Percentiles rank a stretch among this genome's conserved stretches.
These are phyloP conservation scores for Spirogloea muscicola DNA, from an alignment of 139 green algal genomes.

Conservation along the genomic window DNA sequence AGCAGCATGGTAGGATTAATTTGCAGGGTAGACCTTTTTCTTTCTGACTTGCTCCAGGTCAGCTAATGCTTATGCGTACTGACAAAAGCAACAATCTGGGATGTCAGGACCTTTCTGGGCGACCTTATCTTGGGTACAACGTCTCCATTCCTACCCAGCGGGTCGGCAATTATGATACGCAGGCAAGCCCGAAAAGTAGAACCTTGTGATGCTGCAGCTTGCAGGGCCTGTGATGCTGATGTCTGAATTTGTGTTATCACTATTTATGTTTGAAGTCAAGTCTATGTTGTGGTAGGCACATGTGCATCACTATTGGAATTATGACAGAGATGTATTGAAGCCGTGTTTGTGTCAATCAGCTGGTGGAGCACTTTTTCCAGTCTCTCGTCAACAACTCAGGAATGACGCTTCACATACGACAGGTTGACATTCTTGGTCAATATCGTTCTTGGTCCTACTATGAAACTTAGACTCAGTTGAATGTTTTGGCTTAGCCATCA, in stretches of 20 bases:
- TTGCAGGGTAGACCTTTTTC: too few species aligned
- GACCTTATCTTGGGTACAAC: conserved; percentile 79
- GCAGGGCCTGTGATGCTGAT: background rate
- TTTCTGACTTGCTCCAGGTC: too few species aligned
- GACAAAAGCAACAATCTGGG: too few species aligned
- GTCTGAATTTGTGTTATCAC: background rate
- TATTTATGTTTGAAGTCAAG: background rate
- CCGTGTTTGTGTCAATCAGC: conserved; percentile 53
- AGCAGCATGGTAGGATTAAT: too few species aligned
- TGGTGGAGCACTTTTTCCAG: conserved; percentile 97
- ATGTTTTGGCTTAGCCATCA: background rate
- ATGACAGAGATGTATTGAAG: background rate
- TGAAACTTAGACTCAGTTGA: background rate
- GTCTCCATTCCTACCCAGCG: conserved; percentile 79
- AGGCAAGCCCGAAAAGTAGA: conserved; percentile 24
- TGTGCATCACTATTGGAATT: background rate
- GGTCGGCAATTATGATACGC: conserved; percentile 87
- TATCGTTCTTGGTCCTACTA: background rate
- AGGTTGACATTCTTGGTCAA: background rate
- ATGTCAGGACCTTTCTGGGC: conserved; percentile 85
- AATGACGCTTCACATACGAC: conserved; percentile 56
- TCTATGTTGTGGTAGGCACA: background rate
- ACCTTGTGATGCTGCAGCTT: too few species aligned
- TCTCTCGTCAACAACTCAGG: conserved; percentile 71
- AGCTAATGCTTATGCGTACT: too few species aligned